Evolutionary conservation across 2,329 filamentous ascomycete species (phyloP).

Genomic region (Cadophora malorum): DNA sequence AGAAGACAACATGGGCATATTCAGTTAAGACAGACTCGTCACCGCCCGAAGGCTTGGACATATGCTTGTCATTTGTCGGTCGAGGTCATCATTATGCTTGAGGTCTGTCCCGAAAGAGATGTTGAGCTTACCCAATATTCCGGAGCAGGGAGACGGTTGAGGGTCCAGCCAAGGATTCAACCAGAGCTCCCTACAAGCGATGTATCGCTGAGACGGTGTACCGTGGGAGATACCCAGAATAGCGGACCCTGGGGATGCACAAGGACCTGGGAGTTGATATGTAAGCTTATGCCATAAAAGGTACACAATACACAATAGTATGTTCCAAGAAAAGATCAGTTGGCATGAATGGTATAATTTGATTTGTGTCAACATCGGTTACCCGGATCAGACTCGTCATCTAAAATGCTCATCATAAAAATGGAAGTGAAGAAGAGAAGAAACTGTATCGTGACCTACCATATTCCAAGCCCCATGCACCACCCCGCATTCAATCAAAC

Average conservation of each 20-base stretch:
- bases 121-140: conserved; percentile 27
- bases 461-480: conserved; percentile 9
- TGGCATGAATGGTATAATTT: conserved; percentile 78
- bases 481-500: neutral
- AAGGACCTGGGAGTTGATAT: neutral
- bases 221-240: neutral
- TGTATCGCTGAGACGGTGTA: neutral
- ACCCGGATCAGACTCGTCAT: conserved; percentile 83
- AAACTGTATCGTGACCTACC: conserved; percentile 27
- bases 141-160: neutral
- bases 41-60: conserved; percentile 78
- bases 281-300: conserved; percentile 32
- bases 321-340: conserved; percentile 50
- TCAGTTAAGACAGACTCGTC: conserved; percentile 61
- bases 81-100: conserved; percentile 75
- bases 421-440: conserved; percentile 29
- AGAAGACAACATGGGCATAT: conserved; percentile 41
- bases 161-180: conserved; percentile 14
- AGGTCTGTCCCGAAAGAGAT: conserved; percentile 39
- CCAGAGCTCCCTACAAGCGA: neutral
- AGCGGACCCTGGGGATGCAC: neutral
- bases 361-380: conserved; percentile 73
- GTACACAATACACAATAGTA: conserved; percentile 10
- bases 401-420: conserved; percentile 61
- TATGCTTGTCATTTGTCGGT: conserved; percentile 95